Conservation (phyloP, 2,329 filamentous ascomycete genomes). For the Didymella lethalis region DNA sequence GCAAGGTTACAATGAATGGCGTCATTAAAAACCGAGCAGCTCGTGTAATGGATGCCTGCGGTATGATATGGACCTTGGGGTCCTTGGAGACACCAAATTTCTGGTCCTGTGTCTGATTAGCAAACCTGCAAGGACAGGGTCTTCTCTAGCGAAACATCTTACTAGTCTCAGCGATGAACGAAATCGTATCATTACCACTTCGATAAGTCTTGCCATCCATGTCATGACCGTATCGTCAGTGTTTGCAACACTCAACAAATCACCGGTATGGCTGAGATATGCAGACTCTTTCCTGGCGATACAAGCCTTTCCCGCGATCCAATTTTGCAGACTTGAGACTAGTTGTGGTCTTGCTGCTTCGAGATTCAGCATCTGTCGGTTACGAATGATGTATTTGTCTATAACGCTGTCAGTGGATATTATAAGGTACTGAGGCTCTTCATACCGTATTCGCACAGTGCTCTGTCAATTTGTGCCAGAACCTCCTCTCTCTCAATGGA, state of each 20-base stretch:
- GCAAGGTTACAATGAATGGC: background rate
- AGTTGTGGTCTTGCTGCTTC: background rate
- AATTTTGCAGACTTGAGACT: background rate
- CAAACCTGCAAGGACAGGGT: background rate
- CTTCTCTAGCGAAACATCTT: background rate
- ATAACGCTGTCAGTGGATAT: background rate
- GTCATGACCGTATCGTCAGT: background rate
- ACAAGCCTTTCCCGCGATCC: background rate
- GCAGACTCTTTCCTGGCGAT: background rate
- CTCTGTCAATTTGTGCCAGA: background rate
- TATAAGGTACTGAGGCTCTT: background rate
- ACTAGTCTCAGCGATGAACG: background rate
- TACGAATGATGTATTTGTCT: background rate
- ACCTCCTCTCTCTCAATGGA: background rate
- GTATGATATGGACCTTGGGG: background rate
- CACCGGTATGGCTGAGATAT: background rate
- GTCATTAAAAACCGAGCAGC: background rate
- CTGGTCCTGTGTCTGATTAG: background rate
- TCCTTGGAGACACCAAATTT: background rate
- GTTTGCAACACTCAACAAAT: background rate
- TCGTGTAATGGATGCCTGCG: background rate
- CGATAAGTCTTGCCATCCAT: background rate
- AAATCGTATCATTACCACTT: background rate
- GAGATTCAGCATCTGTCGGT: background rate
- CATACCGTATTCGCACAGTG: background rate